Evolutionary conservation across 306 rosid species (phyloP).

Genomic region (Cyclanthera cordifolia): DNA sequence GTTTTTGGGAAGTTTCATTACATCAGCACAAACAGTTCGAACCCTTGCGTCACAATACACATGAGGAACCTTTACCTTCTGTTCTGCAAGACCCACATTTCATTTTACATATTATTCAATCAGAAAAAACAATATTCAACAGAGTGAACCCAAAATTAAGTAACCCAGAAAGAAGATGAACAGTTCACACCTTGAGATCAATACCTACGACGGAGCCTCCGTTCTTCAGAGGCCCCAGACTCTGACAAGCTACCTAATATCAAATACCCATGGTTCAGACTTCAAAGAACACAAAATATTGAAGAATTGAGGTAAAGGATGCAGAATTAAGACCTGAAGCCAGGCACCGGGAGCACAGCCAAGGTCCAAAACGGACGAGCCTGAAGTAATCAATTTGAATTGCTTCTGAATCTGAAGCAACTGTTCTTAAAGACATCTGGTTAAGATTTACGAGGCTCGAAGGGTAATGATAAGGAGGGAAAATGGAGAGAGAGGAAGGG

Average conservation of each 20-base stretch:
- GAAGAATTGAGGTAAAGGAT: not conserved
- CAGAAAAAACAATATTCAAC: not conserved
- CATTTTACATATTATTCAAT: not conserved
- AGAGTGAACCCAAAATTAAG: not conserved
- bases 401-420: conserved; percentile 77
- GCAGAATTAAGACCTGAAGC: conserved; percentile 46
- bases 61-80: conserved; percentile 78
- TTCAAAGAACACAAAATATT: not conserved
- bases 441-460: too few species aligned
- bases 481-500: not conserved
- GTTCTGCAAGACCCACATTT: conserved; percentile 40
- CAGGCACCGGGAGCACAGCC: conserved; percentile 97
- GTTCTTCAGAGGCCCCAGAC: conserved; percentile 51
- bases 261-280: not conserved
- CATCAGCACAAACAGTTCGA: conserved; percentile 60
- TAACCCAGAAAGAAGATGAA: not conserved
- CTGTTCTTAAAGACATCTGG: too few species aligned
- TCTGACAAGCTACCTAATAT: conserved; percentile 70
- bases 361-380: conserved; percentile 71
- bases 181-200: conserved; percentile 60
- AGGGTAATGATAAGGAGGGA: not conserved
- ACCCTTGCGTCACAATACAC: conserved; percentile 73
- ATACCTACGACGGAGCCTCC: conserved; percentile 73
- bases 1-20: conserved; percentile 42
- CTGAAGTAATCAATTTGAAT: conserved; percentile 47